Evolutionary conservation across 805 yeast species (phyloP).

Genomic region (Wickerhamomyces alni): DNA sequence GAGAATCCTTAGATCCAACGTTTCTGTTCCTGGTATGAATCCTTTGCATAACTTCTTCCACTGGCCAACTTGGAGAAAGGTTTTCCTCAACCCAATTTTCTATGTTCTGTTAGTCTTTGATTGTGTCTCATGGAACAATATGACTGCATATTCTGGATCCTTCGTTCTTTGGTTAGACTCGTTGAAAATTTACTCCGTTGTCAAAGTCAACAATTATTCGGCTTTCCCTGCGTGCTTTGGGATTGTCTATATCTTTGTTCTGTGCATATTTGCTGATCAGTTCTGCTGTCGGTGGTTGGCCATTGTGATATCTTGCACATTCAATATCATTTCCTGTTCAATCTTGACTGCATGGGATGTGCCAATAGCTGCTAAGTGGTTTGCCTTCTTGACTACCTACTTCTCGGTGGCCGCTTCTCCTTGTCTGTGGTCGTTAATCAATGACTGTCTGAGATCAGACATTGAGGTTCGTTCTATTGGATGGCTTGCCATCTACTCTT

Average conservation of each 20-base stretch:
- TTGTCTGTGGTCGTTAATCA: constrained; percentile 50
- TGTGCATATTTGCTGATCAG: constrained; percentile 26
- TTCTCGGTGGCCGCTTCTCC: constrained; percentile 63
- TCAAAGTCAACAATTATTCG: constrained; percentile 42
- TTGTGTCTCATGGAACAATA: constrained; percentile 57
- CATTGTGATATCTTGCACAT: constrained; percentile 39
- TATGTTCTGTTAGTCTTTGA: constrained; percentile 50
- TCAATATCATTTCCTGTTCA: constrained; percentile 34
- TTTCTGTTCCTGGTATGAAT: not conserved
- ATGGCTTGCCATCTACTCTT: constrained; percentile 49
- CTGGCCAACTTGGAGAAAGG: constrained; percentile 44
- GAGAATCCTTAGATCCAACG: constrained; percentile 30
- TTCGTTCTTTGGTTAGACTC: constrained; percentile 59
- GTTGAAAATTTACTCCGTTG: constrained; percentile 35
- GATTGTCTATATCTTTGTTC: constrained; percentile 38
- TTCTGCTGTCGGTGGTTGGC: constrained; percentile 32
- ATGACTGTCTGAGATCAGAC: constrained; percentile 52
- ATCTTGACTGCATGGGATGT: constrained; percentile 45
- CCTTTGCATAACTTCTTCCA: not conserved
- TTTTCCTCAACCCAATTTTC: constrained; percentile 48
- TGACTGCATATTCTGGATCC: constrained; percentile 50
- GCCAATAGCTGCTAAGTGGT: constrained; percentile 55
- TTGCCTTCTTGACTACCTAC: constrained; percentile 53
- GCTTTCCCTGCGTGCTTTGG: constrained; percentile 58
- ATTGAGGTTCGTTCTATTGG: constrained; percentile 50